phyloP scores from a whole-genome alignment of 176 grass and related monocot species.

The Calamus simplicifolius region DNA sequence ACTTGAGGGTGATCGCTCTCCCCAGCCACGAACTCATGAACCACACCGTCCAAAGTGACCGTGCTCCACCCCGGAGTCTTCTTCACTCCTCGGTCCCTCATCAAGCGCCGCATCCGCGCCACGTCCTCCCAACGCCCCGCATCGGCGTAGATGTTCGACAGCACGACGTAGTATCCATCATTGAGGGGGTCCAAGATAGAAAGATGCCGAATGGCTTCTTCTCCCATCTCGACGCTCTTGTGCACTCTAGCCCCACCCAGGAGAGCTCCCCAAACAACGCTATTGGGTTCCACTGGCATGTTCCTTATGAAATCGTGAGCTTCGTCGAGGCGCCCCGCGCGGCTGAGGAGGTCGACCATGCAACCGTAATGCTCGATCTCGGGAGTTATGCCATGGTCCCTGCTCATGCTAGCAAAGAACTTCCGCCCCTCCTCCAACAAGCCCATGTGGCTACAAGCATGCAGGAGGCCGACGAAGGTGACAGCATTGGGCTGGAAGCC shows the following conservation, averaged over 20 bases:
- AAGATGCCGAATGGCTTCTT: constrained; percentile 19
- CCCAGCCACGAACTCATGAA: constrained; percentile 24
- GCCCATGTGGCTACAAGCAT: constrained; percentile 34
- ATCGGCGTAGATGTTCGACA: constrained; percentile 35
- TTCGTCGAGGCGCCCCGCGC: constrained; percentile 24
- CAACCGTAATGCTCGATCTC: constrained; percentile 41
- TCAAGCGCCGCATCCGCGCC: constrained; percentile 7
- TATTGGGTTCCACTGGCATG: constrained; percentile 29
- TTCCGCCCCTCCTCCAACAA: constrained; percentile 17
- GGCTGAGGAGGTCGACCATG: constrained; percentile 38
- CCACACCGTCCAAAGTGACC: constrained; percentile 1
- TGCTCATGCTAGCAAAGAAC: constrained; percentile 27
- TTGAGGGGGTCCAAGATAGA: constrained; percentile 19
- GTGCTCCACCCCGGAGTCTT: constrained; percentile 32
- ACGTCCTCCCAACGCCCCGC: constrained; percentile 24
- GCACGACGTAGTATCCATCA: constrained; percentile 26
- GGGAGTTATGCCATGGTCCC: constrained; percentile 20
- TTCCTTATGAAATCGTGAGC: constrained; percentile 23
- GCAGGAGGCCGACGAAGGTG: constrained; percentile 31
- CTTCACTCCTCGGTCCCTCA: constrained; percentile 34
- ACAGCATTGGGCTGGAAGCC: constrained; percentile 18
- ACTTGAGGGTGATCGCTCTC: constrained; percentile 17
- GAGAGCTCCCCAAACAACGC: constrained; percentile 26
- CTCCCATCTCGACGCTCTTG: constrained; percentile 25
- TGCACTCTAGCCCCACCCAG: constrained; percentile 22